Conservation (phyloP, 2,329 filamentous ascomycete genomes). For the Penicillium sp. region DNA sequence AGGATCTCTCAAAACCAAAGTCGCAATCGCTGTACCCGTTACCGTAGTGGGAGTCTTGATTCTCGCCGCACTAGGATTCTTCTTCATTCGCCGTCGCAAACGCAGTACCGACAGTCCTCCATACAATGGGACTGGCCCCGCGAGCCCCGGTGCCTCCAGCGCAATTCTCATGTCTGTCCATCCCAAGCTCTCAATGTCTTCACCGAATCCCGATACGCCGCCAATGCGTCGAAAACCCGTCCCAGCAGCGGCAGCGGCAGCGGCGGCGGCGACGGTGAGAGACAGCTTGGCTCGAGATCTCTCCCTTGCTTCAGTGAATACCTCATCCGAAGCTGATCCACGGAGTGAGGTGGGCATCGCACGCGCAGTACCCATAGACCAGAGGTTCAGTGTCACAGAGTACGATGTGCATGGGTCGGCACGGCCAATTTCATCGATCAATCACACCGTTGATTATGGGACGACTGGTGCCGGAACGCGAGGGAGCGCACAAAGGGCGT, state of each 20-base stretch:
- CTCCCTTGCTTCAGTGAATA: not conserved
- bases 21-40: constrained; percentile 33
- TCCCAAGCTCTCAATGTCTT: not conserved
- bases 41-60: constrained; percentile 23
- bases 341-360: constrained; percentile 9
- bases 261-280: not conserved
- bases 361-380: constrained; percentile 9
- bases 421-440: constrained; percentile 4
- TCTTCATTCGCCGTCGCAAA: constrained; percentile 21
- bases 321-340: constrained; percentile 1
- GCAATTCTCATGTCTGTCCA: constrained; percentile 9
- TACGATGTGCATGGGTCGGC: constrained; percentile 5
- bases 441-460: not conserved
- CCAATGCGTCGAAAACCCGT: constrained; percentile 4
- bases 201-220: not conserved
- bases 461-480: constrained; percentile 1
- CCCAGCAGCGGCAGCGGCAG: not conserved
- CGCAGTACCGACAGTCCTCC: constrained; percentile 5
- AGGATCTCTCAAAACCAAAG: constrained; percentile 19
- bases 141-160: constrained; percentile 9
- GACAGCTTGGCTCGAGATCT: not conserved
- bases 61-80: constrained; percentile 21
- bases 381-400: constrained; percentile 8
- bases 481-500: constrained; percentile 16
- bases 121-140: constrained; percentile 7